Percentiles rank a stretch among this genome's conserved stretches.
These are phyloP conservation scores for Capsicum chinense DNA, from an alignment of 257 asterid species.

Conservation along the genomic window DNA sequence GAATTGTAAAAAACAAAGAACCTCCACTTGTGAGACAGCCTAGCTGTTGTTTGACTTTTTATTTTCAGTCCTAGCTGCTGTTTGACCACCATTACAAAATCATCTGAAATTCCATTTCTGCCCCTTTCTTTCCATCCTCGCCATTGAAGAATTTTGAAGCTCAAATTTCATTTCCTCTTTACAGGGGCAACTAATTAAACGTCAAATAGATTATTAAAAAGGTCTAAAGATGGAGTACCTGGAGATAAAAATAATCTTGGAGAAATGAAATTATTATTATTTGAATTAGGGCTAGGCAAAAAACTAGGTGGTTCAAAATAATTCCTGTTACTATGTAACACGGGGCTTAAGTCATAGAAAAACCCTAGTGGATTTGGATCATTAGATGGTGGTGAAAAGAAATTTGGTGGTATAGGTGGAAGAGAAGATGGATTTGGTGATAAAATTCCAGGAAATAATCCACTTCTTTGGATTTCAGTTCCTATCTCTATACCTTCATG, in stretches of 20 bases:
- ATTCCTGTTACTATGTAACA: constrained; percentile 54
- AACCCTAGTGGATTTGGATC: constrained; percentile 57
- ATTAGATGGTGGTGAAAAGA: constrained; percentile 64
- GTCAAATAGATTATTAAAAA: constrained; percentile 69
- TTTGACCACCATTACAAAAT: not conserved
- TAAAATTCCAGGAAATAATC: constrained; percentile 68
- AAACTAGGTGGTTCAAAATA: constrained; percentile 48
- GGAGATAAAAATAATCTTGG: constrained; percentile 73
- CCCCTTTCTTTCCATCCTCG: not conserved
- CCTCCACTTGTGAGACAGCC: constrained; percentile 9
- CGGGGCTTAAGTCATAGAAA: constrained; percentile 75
- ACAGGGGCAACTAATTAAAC: constrained; percentile 29
- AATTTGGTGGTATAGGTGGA: constrained; percentile 68
- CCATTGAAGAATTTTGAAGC: not conserved
- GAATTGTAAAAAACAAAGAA: not conserved
- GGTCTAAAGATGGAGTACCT: constrained; percentile 58
- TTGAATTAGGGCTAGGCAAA: constrained; percentile 61
- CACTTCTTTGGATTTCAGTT: constrained; percentile 44
- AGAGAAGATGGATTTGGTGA: constrained; percentile 89
- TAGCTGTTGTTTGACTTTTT: constrained; percentile 6
- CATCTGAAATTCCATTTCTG: constrained; percentile 10
- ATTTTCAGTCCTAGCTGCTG: not conserved
- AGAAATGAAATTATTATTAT: constrained; percentile 49
- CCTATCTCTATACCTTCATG: constrained; percentile 48
- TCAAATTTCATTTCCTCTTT: not conserved